Base-by-base conservation (phyloP, 768 basidiomycete species). In the Amanita subjunquillea region DNA sequence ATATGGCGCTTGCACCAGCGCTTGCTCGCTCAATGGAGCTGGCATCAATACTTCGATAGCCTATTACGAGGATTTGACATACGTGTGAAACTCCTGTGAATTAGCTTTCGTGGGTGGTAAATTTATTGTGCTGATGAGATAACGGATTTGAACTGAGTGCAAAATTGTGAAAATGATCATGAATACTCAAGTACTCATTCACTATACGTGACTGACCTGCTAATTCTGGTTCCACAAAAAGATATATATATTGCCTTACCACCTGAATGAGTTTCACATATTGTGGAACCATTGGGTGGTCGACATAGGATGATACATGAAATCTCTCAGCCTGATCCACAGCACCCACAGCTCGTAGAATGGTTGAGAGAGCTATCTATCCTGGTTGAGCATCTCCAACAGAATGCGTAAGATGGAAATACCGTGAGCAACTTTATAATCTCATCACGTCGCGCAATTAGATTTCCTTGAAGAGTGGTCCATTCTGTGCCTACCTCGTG, bases 351-450 rank as follows among this genome's bases (percentile, higher is more conserved):
- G 62, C 62, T 3, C 56, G 59, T 48, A 64, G 62, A 51, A 76
- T 62, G 17, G 70, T 72, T 17, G 53, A 44, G 47, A 69, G 67
- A 3, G 73, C 73, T 25, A 63, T 65, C 75, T 76, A 56, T 34
- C 20, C 8, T 43, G 22, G n/a, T 30, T 41, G 17, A 34, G 39
- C 50, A 30, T 29, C 15, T 27, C 25, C 40, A 17, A 32, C 5
- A 30, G 1, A 41, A 40, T 44, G 4, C 22, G 44, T 34, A 48
- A 34, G 12, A 39, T 30, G 12, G 51, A 9, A 46, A 23, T 59
- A 78, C 79, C 67, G 72, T 63, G 22, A 80, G 66, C 41, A 80
- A 65, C 34, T 67, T 69, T 30, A 80, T 50, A 48, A 82, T 80
- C 79, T 81, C 50, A 53, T 53, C 25, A 29, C 30, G 6, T 44